Evolutionary conservation across 1,284 basidiomycete species (phyloP).

Genomic region (Neotropicomus parvogracilis): DNA sequence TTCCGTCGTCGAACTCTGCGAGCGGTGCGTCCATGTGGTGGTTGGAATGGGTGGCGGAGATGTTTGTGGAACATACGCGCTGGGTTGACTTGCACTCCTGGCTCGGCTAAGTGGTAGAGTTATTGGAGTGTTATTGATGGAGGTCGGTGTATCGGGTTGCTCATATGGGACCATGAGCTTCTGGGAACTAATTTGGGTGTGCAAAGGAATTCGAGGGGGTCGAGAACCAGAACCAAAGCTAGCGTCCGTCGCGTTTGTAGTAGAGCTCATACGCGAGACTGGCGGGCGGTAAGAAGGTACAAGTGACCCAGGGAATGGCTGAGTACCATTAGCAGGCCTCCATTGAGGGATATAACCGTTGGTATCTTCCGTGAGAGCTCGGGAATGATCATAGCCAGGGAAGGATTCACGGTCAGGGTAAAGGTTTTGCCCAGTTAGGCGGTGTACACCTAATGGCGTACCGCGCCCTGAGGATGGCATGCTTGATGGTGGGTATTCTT

Average conservation of each 20-base stretch:
- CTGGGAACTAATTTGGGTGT: slow-evolving; percentile 71
- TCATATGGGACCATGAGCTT: slow-evolving; percentile 56
- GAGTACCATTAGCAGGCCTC: slow-evolving; percentile 42
- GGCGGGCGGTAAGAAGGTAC: slow-evolving; percentile 38
- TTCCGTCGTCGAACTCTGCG: slow-evolving; percentile 46
- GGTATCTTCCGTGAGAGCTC: slow-evolving; percentile 73
- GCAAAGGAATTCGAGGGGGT: slow-evolving; percentile 47
- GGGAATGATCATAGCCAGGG: slow-evolving; percentile 48
- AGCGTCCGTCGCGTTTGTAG: slow-evolving; percentile 47
- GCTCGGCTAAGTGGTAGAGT: slow-evolving; percentile 48
- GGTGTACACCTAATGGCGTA: slow-evolving; percentile 58
- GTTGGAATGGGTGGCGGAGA: slow-evolving; percentile 58
- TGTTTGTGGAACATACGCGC: slow-evolving; percentile 56
- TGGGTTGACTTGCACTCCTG: slow-evolving; percentile 74
- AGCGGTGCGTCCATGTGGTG: slow-evolving; percentile 51
- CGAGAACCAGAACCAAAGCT: slow-evolving; percentile 45
- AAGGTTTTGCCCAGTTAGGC: slow-evolving; percentile 56
- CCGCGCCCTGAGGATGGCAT: slow-evolving; percentile 60
- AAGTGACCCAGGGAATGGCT: slow-evolving; percentile 25
- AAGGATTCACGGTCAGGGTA: slow-evolving; percentile 52
- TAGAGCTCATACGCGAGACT: slow-evolving; percentile 47
- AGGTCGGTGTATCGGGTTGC: slow-evolving; percentile 29
- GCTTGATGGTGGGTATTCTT: slow-evolving; percentile 62
- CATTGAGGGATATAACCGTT: slow-evolving; percentile 64
- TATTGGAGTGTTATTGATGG: slow-evolving; percentile 23